Evolutionary conservation across 1,284 basidiomycete species (phyloP).

Genomic region (Puccinia coronata): DNA sequence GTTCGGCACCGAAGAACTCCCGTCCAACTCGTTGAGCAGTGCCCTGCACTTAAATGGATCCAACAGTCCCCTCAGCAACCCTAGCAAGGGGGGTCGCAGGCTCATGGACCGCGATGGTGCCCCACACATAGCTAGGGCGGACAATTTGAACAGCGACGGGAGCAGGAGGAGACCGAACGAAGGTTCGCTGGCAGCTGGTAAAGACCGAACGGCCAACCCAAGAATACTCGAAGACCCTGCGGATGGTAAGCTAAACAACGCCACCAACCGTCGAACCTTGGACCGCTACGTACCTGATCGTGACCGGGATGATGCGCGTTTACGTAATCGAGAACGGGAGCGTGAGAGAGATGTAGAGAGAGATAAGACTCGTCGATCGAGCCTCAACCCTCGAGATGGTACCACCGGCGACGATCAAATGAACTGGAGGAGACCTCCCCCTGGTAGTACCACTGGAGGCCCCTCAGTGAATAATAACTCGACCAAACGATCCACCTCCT

Average conservation of each 20-base stretch:
- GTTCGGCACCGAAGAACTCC: slow-evolving; percentile 32
- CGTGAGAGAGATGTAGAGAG: slow-evolving; percentile 38
- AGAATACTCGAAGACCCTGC: slow-evolving; percentile 11
- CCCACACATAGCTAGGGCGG: slow-evolving; percentile 40
- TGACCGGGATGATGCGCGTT: slow-evolving; percentile 34
- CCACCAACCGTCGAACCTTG: slow-evolving; percentile 27
- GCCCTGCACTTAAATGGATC: slow-evolving; percentile 3
- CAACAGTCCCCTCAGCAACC: slow-evolving; percentile 14
- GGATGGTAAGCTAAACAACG: slow-evolving; percentile 4
- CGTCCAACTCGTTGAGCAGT: slow-evolving; percentile 14
- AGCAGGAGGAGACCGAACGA: slow-evolving; percentile 18
- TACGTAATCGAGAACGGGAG: slow-evolving; percentile 38
- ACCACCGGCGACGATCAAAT: slow-evolving; percentile 21
- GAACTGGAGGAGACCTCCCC: slow-evolving; percentile 37
- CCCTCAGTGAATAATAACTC: slow-evolving; percentile 10
- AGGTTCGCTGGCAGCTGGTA: not conserved
- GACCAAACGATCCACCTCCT: slow-evolving; percentile 10
- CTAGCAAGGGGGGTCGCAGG: slow-evolving; percentile 30
- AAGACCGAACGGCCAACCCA: slow-evolving; percentile 23
- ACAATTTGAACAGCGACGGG: slow-evolving; percentile 16
- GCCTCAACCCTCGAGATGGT: slow-evolving; percentile 27
- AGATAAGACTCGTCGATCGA: slow-evolving; percentile 19
- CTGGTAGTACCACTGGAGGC: not conserved
- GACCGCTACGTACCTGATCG: slow-evolving; percentile 41
- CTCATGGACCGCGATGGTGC: slow-evolving; percentile 38